Percentiles rank a stretch among this genome's conserved stretches.
Evolutionary conservation across 345 rosid species (phyloP).

Genomic region (Acer campestre): DNA sequence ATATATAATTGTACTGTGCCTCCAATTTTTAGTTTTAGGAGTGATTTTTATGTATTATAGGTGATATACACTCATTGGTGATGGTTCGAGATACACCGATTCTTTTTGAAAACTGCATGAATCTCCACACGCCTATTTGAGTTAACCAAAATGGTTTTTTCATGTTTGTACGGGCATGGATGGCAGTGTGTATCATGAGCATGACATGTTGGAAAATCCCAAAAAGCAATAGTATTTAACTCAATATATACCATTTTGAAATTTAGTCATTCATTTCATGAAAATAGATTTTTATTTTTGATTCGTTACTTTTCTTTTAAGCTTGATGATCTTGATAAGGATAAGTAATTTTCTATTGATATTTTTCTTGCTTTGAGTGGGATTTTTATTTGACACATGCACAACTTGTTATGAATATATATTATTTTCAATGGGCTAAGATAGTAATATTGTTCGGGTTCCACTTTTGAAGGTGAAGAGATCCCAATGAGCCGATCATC

Average conservation of each 20-base stretch:
- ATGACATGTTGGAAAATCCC: no score
- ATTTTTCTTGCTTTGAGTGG: constrained; percentile 8
- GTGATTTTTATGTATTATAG: neutral
- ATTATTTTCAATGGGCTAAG: constrained; percentile 6
- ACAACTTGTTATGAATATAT: neutral
- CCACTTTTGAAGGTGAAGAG: constrained; percentile 60
- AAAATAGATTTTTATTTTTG: no score
- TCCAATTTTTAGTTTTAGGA: neutral
- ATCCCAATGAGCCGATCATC: constrained; percentile 54
- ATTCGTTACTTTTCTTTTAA: neutral
- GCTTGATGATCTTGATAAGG: constrained; percentile 12
- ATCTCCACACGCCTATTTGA: no score
- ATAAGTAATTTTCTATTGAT: neutral
- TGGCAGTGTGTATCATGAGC: no score
- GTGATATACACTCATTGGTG: neutral
- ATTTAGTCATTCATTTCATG: no score
- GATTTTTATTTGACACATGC: neutral
- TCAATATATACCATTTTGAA: no score
- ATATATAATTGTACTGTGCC: neutral
- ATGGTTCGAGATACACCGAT: neutral
- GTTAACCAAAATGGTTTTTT: no score
- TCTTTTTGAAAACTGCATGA: neutral
- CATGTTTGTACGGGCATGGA: no score
- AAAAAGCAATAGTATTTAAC: no score
- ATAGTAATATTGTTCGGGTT: constrained; percentile 4